A percentile compares a stretch with the other conserved stretches of the same genome.
Evolutionary conservation across 371 early-diverging fungal genomes (phyloP).

Genomic region (Mucor indicus): DNA sequence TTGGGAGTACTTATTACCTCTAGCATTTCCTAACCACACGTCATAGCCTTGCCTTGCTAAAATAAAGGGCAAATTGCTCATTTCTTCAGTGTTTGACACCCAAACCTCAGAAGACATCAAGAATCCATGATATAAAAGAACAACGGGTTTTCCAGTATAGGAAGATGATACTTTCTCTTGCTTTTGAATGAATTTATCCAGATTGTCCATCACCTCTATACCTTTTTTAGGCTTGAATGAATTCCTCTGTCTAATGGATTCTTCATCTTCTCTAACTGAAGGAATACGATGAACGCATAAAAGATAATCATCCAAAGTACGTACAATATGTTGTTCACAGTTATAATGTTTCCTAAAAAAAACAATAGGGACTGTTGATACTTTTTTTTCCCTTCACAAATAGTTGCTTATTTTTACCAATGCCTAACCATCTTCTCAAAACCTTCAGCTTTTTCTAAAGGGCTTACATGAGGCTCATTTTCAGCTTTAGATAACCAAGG

Average conservation of each 20-base stretch:
- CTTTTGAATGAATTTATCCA: constrained; percentile 30
- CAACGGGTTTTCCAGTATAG: constrained; percentile 65
- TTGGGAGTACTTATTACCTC: constrained; percentile 94
- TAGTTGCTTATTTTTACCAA: constrained; percentile 41
- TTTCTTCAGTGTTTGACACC: constrained; percentile 77
- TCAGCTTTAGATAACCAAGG: constrained; percentile 54
- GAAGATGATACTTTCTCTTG: not conserved
- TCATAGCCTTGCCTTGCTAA: constrained; percentile 88
- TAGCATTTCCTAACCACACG: constrained; percentile 96
- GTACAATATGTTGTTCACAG: constrained; percentile 81
- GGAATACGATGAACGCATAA: constrained; percentile 89
- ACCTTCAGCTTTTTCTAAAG: constrained; percentile 57
- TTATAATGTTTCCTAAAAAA: constrained; percentile 52
- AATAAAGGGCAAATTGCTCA: constrained; percentile 66
- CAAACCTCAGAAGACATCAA: constrained; percentile 93
- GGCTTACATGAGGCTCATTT: constrained; percentile 51
- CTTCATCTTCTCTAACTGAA: constrained; percentile 1
- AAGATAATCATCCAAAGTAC: constrained; percentile 86
- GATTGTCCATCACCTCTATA: constrained; percentile 32
- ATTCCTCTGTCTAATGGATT: too few species aligned
- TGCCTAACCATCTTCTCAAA: constrained; percentile 67
- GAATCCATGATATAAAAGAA: constrained; percentile 93
- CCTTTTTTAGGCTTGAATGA: constrained; percentile 3
- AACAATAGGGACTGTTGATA: not conserved
- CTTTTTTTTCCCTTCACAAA: not conserved